Evolutionary conservation across 495 filamentous ascomycete species (phyloP).

Genomic region (Astrocystis sublimbata): DNA sequence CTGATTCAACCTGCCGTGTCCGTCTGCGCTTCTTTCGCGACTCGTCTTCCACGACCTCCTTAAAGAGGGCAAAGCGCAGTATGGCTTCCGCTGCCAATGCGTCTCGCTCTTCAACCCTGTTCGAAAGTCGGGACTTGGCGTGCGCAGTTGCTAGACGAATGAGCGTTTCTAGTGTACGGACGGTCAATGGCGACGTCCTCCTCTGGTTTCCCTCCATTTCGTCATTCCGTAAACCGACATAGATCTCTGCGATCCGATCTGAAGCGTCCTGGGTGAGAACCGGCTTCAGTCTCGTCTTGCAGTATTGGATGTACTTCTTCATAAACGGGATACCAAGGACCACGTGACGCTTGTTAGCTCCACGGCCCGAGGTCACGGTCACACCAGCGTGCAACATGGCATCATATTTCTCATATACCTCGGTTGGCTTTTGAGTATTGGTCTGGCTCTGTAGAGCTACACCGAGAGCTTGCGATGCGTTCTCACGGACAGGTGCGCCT

Average conservation of each 20-base stretch:
- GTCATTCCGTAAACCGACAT: conserved; percentile 92
- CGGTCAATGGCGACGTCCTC: conserved; percentile 91
- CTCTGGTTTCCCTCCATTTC: conserved; percentile 92
- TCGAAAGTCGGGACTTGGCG: conserved; percentile 89
- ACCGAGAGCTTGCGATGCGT: conserved; percentile 77
- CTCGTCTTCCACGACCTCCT: conserved; percentile 89
- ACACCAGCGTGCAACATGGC: conserved; percentile 94
- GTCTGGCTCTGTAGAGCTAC: conserved; percentile 82
- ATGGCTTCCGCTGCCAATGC: conserved; percentile 87
- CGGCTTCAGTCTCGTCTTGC: conserved; percentile 89
- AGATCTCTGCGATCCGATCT: conserved; percentile 89
- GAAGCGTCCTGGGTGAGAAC: conserved; percentile 89
- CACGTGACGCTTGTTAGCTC: conserved; percentile 72
- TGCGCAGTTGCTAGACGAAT: conserved; percentile 97
- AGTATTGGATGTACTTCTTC: conserved; percentile 99
- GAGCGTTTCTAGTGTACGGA: conserved; percentile 94
- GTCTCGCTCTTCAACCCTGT: conserved; percentile 89
- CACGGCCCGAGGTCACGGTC: conserved; percentile 69
- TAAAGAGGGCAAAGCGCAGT: conserved; percentile 94
- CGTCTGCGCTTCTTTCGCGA: conserved; percentile 72
- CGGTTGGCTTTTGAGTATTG: conserved; percentile 69
- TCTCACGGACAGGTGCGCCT: conserved; percentile 91
- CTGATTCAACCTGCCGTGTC: conserved; percentile 44
- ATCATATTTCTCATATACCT: conserved; percentile 96
- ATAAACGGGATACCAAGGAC: conserved; percentile 98